phyloP scores from a whole-genome alignment of 2,329 filamentous ascomycete species.

The Chrysoporthe cubensis region DNA sequence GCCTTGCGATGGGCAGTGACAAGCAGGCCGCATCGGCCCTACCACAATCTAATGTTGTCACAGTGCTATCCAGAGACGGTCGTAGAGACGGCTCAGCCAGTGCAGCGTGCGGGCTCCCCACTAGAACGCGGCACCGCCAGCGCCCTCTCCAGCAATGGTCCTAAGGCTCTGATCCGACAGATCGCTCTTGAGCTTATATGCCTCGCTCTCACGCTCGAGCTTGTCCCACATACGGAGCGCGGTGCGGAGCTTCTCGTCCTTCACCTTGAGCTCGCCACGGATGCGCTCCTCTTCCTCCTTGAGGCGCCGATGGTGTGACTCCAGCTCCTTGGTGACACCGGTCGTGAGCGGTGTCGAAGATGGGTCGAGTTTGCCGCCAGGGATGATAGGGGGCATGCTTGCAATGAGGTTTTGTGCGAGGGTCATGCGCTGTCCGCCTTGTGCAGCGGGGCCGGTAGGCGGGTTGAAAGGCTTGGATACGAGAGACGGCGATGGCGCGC shows the following conservation, averaged over 20 bases:
- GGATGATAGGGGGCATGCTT: conserved; percentile 55
- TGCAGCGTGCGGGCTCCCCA: background rate
- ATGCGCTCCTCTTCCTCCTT: conserved; percentile 62
- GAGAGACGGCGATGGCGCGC: conserved; percentile 43
- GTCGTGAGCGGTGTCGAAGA: conserved; percentile 47
- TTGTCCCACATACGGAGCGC: conserved; percentile 58
- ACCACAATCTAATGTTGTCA: background rate
- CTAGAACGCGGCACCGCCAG: conserved; percentile 60
- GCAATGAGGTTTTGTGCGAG: conserved; percentile 57
- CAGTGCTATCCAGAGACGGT: too few species aligned
- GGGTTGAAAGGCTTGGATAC: conserved; percentile 58
- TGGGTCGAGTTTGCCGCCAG: conserved; percentile 59
- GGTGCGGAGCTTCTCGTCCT: conserved; percentile 59
- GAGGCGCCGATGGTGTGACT: conserved; percentile 57
- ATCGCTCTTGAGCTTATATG: conserved; percentile 59
- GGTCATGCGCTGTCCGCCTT: conserved; percentile 45
- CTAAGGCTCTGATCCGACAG: conserved; percentile 61
- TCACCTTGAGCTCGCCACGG: conserved; percentile 55
- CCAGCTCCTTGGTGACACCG: conserved; percentile 57
- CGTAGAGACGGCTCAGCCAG: background rate
- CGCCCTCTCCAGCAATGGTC: conserved; percentile 59
- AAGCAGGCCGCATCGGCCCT: too few species aligned
- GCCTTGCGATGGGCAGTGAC: background rate
- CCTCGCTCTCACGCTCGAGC: conserved; percentile 57
- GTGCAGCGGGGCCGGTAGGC: conserved; percentile 56